Evolutionary conservation across 2,329 filamentous ascomycete species (phyloP).

Genomic region (Hypocreales sp.): DNA sequence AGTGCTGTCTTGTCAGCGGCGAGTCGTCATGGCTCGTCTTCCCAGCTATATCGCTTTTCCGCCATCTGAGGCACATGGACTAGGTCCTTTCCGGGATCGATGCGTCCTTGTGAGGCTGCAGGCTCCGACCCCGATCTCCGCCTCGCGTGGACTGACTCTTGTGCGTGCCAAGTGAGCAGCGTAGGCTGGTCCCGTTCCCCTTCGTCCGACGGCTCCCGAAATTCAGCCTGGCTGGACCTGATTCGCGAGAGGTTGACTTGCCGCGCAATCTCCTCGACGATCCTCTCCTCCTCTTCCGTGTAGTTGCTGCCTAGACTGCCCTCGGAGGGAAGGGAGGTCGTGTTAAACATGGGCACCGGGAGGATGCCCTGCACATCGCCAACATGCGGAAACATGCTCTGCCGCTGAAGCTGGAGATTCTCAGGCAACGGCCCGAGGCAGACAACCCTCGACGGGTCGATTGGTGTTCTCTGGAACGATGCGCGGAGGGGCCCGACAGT

Average conservation of each 20-base stretch:
- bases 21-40: too few species aligned
- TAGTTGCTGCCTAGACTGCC: slow-evolving; percentile 39
- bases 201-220: neutral
- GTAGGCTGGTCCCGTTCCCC: neutral
- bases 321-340: slow-evolving; percentile 7
- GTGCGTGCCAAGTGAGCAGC: neutral
- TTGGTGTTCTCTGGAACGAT: slow-evolving; percentile 29
- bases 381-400: slow-evolving; percentile 4
- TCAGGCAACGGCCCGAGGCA: slow-evolving; percentile 39
- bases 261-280: slow-evolving; percentile 12
- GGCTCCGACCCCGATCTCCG: neutral
- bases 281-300: slow-evolving; percentile 34
- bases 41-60: slow-evolving; percentile 35
- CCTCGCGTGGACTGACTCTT: neutral
- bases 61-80: slow-evolving; percentile 36
- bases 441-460: slow-evolving; percentile 35
- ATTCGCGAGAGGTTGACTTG: slow-evolving; percentile 7
- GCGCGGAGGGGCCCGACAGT: neutral
- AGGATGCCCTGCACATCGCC: too few species aligned
- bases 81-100: slow-evolving; percentile 27
- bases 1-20: too few species aligned
- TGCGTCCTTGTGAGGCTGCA: slow-evolving; percentile 14
- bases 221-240: neutral
- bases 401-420: slow-evolving; percentile 19
- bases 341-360: slow-evolving; percentile 2